Evolutionary conservation across 2,329 filamentous ascomycete species (phyloP), one percentile per base, ranked within the genome.

Genomic region (Plenodomus tracheiphilus): DNA sequence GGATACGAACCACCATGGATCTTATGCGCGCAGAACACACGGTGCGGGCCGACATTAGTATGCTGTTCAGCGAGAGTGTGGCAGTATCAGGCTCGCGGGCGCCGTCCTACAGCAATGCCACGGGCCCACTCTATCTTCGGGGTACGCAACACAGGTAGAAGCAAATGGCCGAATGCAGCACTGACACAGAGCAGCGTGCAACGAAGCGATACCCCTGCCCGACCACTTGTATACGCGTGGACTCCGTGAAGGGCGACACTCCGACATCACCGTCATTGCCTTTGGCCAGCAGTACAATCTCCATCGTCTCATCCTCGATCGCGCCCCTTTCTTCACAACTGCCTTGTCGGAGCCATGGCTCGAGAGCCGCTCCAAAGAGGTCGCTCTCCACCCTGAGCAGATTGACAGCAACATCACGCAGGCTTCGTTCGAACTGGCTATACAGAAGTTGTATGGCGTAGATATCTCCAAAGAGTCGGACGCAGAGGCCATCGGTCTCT

Each of bases 311-410:
- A 74, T 83, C 17, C 76, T 83, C 17, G 80, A 82, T 59, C 76
- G 78, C 43, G 78, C 81, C 4, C 79, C 80, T 0, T 83, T 81
- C 73, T 83, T 83, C 63, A 74, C 76, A 2, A 77, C 76, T 13
- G 79, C 79, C 13, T 69, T 83, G 19, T 81, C 78, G 0, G 79
- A 77, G 30, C 78, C 79, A n/a, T 83, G 80, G 80, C 68, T 79
- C 9, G 80, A 83, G 58, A 79, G 79, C 51, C 74, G 71, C 30
- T 72, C 77, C 4, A 80, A 75, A 51, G 79, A 82, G 40, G 78
- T 83, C 41, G 75, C 72, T 0, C 67, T 83, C 7, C 73, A 79
- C 43, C 80, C 80, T 0, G 79, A 82, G 53, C 76, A 81, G 39
- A 76, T 83, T 30, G 80, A 83, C 54, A 56, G 64, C 11, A 80